Conservation (phyloP, 1,284 basidiomycete species). For the Gomphus bonarii region DNA sequence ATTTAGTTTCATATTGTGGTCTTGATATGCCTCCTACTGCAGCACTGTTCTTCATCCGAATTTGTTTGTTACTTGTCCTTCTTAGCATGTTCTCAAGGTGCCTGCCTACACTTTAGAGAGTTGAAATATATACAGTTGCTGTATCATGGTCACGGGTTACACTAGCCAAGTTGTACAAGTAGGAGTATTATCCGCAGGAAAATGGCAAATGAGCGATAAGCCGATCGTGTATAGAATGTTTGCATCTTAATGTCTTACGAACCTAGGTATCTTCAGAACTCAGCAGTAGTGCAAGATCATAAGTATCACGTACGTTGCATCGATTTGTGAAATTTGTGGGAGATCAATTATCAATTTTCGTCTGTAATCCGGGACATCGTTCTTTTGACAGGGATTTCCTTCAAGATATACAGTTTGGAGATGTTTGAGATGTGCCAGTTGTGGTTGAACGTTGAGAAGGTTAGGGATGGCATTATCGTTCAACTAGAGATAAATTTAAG, state of each 20-base stretch:
- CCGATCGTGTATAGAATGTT: background rate
- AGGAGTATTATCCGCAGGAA: background rate
- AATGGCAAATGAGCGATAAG: background rate
- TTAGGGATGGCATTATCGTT: constrained; percentile 79
- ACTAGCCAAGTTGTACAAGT: background rate
- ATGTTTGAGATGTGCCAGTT: constrained; percentile 58
- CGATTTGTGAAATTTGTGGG: constrained; percentile 88
- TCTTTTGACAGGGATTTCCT: constrained; percentile 82
- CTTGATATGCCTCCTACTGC: constrained; percentile 1
- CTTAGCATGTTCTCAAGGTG: background rate
- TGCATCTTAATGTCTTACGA: background rate
- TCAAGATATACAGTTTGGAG: constrained; percentile 93
- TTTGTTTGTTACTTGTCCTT: constrained; percentile 1
- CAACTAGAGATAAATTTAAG: constrained; percentile 39
- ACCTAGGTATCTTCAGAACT: background rate
- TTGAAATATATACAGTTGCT: background rate
- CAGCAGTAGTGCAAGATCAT: background rate
- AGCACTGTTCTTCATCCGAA: background rate
- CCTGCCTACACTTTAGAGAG: background rate
- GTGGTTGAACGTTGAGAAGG: constrained; percentile 55
- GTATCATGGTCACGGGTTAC: background rate
- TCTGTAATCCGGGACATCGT: constrained; percentile 73
- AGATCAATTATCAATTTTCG: constrained; percentile 84
- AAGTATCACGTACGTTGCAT: constrained; percentile 73
- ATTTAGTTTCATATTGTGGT: constrained; percentile 5